A percentile compares a stretch with the other conserved stretches of the same genome.
phyloP scores from a whole-genome alignment of 1,139 yeast genomes.

The Pichia norvegensis region DNA sequence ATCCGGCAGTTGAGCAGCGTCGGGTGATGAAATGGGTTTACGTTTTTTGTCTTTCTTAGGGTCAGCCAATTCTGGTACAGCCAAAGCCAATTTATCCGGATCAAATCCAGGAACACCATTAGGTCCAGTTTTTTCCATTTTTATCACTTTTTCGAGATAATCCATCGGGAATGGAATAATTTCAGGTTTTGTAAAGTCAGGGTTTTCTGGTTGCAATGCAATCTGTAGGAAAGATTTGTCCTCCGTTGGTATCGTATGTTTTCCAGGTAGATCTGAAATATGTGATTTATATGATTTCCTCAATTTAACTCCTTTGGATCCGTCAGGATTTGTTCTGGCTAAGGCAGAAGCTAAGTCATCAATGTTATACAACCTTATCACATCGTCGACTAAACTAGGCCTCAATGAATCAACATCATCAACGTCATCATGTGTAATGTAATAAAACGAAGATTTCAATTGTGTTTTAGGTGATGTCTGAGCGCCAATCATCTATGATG shows the following conservation, averaged over 20 bases:
- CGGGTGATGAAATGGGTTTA: slow-evolving; percentile 17
- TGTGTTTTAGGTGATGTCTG: background rate
- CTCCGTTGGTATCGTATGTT: slow-evolving; percentile 51
- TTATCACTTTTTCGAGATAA: slow-evolving; percentile 44
- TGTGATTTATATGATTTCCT: slow-evolving; percentile 93
- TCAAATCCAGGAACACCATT: slow-evolving; percentile 79
- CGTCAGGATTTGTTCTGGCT: slow-evolving; percentile 83
- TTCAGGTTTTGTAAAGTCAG: slow-evolving; percentile 32
- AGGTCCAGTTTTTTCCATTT: slow-evolving; percentile 60
- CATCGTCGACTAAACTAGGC: slow-evolving; percentile 70
- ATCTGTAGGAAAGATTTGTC: slow-evolving; percentile 45
- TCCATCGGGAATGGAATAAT: slow-evolving; percentile 45
- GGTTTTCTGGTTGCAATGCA: slow-evolving; percentile 35
- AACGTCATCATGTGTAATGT: slow-evolving; percentile 33
- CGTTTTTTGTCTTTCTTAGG: slow-evolving; percentile 29
- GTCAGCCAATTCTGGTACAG: slow-evolving; percentile 33
- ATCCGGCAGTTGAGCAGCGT: slow-evolving; percentile 14
- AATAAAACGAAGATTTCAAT: slow-evolving; percentile 29
- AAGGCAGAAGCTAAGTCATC: slow-evolving; percentile 65
- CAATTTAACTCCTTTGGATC: slow-evolving; percentile 82
- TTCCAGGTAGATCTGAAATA: slow-evolving; percentile 78
- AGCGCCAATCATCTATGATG: background rate
- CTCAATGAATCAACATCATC: slow-evolving; percentile 35
- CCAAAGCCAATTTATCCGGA: slow-evolving; percentile 57
- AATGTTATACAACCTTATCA: slow-evolving; percentile 61